A percentile compares a stretch with the other conserved stretches of the same genome.
Evolutionary conservation across 495 filamentous ascomycete genomes (phyloP).

Genomic region (Aspergillus incahuasiensis): DNA sequence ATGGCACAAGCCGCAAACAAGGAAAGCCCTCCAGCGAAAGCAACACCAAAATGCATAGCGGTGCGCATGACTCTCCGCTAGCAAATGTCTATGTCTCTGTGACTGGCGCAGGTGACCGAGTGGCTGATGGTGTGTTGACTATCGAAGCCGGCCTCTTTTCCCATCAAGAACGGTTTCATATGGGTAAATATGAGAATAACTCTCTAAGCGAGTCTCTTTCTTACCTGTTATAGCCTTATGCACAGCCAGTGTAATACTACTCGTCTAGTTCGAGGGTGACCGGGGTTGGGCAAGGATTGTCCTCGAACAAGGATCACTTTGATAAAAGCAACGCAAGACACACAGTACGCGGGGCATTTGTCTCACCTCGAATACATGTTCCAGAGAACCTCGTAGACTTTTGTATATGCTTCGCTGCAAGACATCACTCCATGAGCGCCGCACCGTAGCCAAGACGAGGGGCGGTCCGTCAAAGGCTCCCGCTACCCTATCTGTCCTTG

Average conservation of each 20-base stretch:
- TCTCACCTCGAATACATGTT: neutral
- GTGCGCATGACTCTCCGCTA: slow-evolving; percentile 17
- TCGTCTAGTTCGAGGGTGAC: neutral
- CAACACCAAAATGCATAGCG: slow-evolving; percentile 9
- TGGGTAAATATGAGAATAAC: neutral
- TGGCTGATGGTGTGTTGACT: neutral
- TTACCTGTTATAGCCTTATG: neutral
- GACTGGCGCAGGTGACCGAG: slow-evolving; percentile 19
- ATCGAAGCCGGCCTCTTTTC: neutral
- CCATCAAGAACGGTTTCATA: neutral
- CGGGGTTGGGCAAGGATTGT: neutral
- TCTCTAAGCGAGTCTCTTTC: neutral
- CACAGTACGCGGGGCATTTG: neutral
- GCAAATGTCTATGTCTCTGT: slow-evolving; percentile 4
- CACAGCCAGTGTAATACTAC: neutral
- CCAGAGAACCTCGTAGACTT: neutral
- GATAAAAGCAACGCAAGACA: neutral
- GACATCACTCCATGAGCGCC: slow-evolving; percentile 14
- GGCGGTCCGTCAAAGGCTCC: slow-evolving; percentile 6
- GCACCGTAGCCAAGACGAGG: slow-evolving; percentile 10
- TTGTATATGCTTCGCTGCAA: slow-evolving; percentile 3
- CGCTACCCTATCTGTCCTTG: slow-evolving; percentile 1
- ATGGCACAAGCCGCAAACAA: neutral
- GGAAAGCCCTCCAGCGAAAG: neutral
- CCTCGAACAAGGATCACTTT: neutral